These are phyloP conservation scores for Pyracantha coccinea DNA, from an alignment of 331 rosid species.

Conservation along the genomic window DNA sequence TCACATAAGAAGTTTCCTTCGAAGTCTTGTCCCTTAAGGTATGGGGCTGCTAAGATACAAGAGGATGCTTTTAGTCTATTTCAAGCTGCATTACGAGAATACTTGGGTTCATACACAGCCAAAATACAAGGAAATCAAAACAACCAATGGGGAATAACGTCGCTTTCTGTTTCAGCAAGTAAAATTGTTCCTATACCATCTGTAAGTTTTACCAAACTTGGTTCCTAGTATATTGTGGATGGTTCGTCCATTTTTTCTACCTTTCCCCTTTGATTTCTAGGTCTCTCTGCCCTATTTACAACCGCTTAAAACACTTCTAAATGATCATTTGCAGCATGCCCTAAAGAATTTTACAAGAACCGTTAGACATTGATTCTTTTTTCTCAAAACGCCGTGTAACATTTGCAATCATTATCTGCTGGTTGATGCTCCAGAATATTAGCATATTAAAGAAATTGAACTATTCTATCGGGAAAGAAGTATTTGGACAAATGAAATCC, in stretches of 20 bases:
- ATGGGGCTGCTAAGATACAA: conserved; percentile 82
- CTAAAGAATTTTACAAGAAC: not conserved
- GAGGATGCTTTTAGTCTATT: conserved; percentile 83
- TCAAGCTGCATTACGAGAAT: conserved; percentile 82
- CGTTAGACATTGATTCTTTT: not conserved
- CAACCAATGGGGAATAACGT: conserved; percentile 61
- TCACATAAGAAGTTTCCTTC: conserved; percentile 80
- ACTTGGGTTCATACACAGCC: conserved; percentile 32
- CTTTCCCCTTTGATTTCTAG: conserved; percentile 13
- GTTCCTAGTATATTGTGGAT: conserved; percentile 5
- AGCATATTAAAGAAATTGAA: not conserved
- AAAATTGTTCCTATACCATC: conserved; percentile 81
- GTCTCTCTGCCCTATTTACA: not conserved
- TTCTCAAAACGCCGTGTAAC: not conserved
- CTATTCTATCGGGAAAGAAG: not conserved
- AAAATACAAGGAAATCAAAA: conserved; percentile 43
- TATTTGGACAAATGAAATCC: not conserved
- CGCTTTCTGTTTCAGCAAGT: conserved; percentile 82
- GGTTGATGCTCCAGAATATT: not conserved
- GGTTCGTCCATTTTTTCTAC: not conserved
- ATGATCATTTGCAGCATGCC: not conserved
- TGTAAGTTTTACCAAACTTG: conserved; percentile 45
- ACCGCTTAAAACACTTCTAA: not conserved
- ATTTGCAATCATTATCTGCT: not conserved
- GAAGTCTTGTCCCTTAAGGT: conserved; percentile 85